Evolutionary conservation across 352 stramenopile genomes (phyloP), one percentile per base, ranked within the genome.

Genomic region (Globisporangium canariense): DNA sequence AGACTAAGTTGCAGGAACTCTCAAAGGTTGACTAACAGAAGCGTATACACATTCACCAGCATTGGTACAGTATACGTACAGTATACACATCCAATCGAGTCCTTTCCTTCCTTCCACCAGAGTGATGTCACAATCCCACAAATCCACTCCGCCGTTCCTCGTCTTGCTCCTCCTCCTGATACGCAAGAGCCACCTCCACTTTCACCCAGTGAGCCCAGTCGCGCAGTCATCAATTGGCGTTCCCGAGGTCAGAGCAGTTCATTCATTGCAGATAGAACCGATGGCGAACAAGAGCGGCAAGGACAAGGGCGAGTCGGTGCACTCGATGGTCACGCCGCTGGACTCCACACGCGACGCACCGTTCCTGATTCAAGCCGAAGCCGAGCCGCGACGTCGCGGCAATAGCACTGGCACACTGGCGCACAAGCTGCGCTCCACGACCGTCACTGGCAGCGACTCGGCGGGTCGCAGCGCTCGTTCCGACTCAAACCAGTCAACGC

Each of bases 391-490:
- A 10, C 36, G 36, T 41, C 36, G 36, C 36, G 36, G 36, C 11
- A 30, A 30, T 10, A 16, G 9, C 16, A 30, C n/a, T 4, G 45
- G 46, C 8, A 7, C 2, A 5, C 46, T 61, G 8, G 18, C 20
- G 0, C 22, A 64, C 28, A 68, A 68, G 47, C 36, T 68, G n/a
- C 43, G 40, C 16, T 32, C 41, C 54, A 68, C 51, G 46, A 68
- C 57, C 5, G 14, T 56, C 16, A 25, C 64, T 5, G 55, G 62
- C 41, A 57, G 53, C 32, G 38, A 59, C 2, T 40, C 49, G 10
- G 59, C 58, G 18, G 40, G 22, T 1, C 61, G 61, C 41, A 62
- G 53, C 32, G 2, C 38, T 20, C 61, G 61, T 34, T 45, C 52
- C 28, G 53, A 56, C 30, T 66, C 60, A 52, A 60, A 66, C 52